A percentile compares a stretch with the other conserved stretches of the same genome.
Conservation (phyloP, 148 eudicot species). For the Silene latifolia region DNA sequence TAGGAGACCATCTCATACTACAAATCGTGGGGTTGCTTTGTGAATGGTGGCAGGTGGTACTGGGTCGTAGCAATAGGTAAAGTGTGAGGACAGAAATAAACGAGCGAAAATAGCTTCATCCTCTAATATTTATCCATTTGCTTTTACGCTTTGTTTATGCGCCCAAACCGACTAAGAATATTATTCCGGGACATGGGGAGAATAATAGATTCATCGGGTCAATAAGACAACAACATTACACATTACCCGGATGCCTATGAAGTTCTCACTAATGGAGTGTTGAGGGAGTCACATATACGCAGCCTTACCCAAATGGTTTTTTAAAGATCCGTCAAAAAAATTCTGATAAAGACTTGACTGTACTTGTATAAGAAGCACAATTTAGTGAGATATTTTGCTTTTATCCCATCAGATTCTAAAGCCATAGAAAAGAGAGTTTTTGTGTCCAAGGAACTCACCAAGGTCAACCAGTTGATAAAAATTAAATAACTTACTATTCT, state of each 20-base stretch:
- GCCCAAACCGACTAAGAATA: too few relatives aligned
- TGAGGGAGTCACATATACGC: background rate
- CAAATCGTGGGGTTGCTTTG: too few relatives aligned
- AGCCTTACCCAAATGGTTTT: background rate
- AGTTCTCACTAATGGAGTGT: background rate
- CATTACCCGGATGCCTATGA: background rate
- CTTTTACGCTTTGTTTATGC: too few relatives aligned
- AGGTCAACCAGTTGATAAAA: background rate
- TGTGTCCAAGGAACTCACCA: background rate
- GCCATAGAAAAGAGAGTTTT: background rate
- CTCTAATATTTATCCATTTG: too few relatives aligned
- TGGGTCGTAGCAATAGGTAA: too few relatives aligned
- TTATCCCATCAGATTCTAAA: background rate
- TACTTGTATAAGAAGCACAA: background rate
- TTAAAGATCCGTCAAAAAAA: background rate
- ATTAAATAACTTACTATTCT: background rate
- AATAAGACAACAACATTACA: background rate
- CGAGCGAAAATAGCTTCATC: too few relatives aligned
- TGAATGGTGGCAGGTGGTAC: too few relatives aligned
- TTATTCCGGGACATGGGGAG: background rate
- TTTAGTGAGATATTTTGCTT: background rate
- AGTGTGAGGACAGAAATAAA: too few relatives aligned
- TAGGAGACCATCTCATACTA: too few relatives aligned
- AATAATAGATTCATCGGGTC: background rate
- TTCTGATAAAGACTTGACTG: background rate